Evolutionary conservation across 2,329 filamentous ascomycete genomes (phyloP), one percentile per base, ranked within the genome.

Genomic region (Diaporthe sp.): DNA sequence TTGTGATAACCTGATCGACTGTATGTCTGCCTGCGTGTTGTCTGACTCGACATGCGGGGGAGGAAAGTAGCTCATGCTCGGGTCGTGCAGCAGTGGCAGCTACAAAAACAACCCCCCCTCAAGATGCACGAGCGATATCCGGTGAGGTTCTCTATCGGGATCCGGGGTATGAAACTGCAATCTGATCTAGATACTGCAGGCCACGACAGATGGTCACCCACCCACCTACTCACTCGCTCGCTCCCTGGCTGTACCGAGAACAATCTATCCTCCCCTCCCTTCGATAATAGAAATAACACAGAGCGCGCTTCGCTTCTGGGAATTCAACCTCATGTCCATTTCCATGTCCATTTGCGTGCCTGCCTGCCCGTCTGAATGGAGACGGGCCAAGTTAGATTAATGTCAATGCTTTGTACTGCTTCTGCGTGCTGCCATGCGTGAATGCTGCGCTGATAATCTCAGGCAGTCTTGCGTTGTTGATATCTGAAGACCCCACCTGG

Each of bases 231-330:
- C 13, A 22, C 25, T 10, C 30, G 15, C 22, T 37, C 32, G 10
- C 30, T 37, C 30, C 61, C 6, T 35, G 44, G 30, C 44, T 30
- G 25, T 3, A n/a, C 27, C 22, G 10, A 25, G 30, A 50, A 51
- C 61, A 66, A 15, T 39, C 47, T 53, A 53, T 19, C 47, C 22
- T 13, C 15, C 15, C 47, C 47, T 35, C 30, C 15, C 7, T 17
- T 37, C 63, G 9, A 37, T 39, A 53, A 27, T 53, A 25, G 8
- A 53, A 39, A 53, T 22, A 25, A 53, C 3, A 68, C 44, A 27
- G 30, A 27, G 47, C 63, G 17, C n/a, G 63, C 63, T 39, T 68
- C 47, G 47, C 63, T 68, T 68, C n/a, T 39, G 35, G 7, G n/a
- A 50, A 51, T 37, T 35, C 30, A 27, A 44, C 37, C n/a, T 39